Conservation (phyloP, 768 basidiomycete genomes). For the Auricularia sp. region DNA sequence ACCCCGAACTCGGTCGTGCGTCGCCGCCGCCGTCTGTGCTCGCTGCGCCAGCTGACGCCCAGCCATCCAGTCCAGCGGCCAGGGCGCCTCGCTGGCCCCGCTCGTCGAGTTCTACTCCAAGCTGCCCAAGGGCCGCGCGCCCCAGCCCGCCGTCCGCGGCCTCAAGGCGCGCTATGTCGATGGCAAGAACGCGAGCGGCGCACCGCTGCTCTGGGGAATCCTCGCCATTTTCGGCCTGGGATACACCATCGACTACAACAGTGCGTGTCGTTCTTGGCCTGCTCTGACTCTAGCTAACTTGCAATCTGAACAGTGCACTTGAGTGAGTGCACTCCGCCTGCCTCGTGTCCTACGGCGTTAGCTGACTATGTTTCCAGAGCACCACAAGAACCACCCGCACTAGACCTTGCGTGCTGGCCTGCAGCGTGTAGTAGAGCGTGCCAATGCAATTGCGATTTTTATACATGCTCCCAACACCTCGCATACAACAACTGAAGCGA, state of each 20-base stretch:
- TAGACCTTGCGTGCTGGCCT: constrained; percentile 22
- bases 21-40: constrained; percentile 1
- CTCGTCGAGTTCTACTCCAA: constrained; percentile 96
- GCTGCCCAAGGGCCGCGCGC: constrained; percentile 79
- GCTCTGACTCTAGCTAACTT: neutral
- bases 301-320: constrained; percentile 52
- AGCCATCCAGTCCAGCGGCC: constrained; percentile 55
- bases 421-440: neutral
- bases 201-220: constrained; percentile 54
- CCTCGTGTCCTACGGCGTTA: neutral
- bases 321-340: constrained; percentile 41
- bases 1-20: constrained; percentile 81
- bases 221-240: constrained; percentile 62
- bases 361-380: constrained; percentile 37
- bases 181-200: constrained; percentile 75
- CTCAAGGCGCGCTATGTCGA: constrained; percentile 76
- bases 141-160: constrained; percentile 46
- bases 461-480: too few relatives aligned
- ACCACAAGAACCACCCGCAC: constrained; percentile 88
- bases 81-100: constrained; percentile 67
- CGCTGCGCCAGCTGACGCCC: neutral
- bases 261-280: constrained; percentile 36
- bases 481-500: too few relatives aligned
- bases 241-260: constrained; percentile 84
- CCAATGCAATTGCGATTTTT: neutral